Evolutionary conservation across 495 filamentous ascomycete species (phyloP), one percentile per base, ranked within the genome.

Genomic region (Mytilinidion resinicola): DNA sequence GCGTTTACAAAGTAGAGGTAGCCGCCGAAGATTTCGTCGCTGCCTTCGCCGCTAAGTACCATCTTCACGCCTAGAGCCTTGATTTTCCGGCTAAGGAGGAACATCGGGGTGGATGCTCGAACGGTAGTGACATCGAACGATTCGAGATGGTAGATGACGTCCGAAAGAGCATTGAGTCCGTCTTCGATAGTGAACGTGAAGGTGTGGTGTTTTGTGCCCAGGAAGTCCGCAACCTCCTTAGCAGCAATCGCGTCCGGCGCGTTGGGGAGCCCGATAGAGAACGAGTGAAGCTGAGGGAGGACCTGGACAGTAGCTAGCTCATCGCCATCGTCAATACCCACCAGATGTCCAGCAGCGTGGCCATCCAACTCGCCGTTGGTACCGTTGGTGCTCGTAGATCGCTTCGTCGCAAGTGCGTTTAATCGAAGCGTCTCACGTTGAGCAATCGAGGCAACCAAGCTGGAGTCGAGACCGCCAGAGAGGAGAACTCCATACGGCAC

Each of bases 1-100:
- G 93, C 93, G 60, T 83, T 86, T 75, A 95, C 89, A 83, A 98
- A 98, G 80, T 98, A 98, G 19, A 98, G 86, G 76, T 98, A 98
- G 41, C 93, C 93, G 57, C 95, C 93, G 66, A 96, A 97, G 68
- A 96, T 95, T 74, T 98, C 93, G 72, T 98, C 93, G 68, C 85
- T 90, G 57, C 93, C 93, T 77, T 98, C 93, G 55, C 93, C 93
- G 69, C 86, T 91, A 42, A 98, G 80, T 56, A 98, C 93, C 93
- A 98, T 98, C 82, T 98, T 98, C 55, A 98, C 89, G 60, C 93
- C 95, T 81, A 96, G 86, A 15, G 90, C 93, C 80, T 98, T 98
- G 79, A 98, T 97, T 77, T 97, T 98, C 67, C 93, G 87, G 62
- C 88, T 90, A 12, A 98, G 84, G 51, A 98, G 80, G 77, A 95